phyloP scores from a whole-genome alignment of 805 yeast species.

The Millerozyma miso region DNA sequence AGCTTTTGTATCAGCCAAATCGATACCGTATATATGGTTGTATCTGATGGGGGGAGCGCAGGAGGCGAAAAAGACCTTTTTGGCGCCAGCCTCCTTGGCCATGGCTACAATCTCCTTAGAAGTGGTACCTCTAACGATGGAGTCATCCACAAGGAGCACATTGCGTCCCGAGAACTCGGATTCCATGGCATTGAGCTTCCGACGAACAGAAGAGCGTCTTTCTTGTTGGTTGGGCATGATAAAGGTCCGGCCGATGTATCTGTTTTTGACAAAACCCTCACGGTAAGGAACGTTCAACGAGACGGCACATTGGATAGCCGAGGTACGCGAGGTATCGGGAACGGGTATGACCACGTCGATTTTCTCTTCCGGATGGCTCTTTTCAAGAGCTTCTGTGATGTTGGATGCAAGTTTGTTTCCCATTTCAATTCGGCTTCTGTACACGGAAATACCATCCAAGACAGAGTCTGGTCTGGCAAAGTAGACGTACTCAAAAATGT shows the following conservation, averaged over 20 bases:
- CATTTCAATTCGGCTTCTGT: constrained; percentile 89
- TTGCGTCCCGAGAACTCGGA: constrained; percentile 81
- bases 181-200: constrained; percentile 94
- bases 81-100: constrained; percentile 99
- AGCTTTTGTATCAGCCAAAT: constrained; percentile 91
- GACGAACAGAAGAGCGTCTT: constrained; percentile 87
- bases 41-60: constrained; percentile 97
- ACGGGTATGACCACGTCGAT: constrained; percentile 97
- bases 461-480: constrained; percentile 98
- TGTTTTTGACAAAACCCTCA: constrained; percentile 95
- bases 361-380: constrained; percentile 42
- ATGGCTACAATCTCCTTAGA: constrained; percentile 92
- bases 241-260: constrained; percentile 96
- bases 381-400: constrained; percentile 42
- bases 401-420: constrained; percentile 83
- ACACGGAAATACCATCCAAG: constrained; percentile 93
- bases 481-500: constrained; percentile 94
- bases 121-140: constrained; percentile 97
- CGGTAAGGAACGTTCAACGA: constrained; percentile 78
- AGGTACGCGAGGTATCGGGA: constrained; percentile 96
- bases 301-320: constrained; percentile 90
- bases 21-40: constrained; percentile 97
- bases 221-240: constrained; percentile 98
- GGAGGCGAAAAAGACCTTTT: constrained; percentile 89
- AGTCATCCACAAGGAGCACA: constrained; percentile 91